Conservation (phyloP, 805 yeast species). For the Komagataella mondaviorum region DNA sequence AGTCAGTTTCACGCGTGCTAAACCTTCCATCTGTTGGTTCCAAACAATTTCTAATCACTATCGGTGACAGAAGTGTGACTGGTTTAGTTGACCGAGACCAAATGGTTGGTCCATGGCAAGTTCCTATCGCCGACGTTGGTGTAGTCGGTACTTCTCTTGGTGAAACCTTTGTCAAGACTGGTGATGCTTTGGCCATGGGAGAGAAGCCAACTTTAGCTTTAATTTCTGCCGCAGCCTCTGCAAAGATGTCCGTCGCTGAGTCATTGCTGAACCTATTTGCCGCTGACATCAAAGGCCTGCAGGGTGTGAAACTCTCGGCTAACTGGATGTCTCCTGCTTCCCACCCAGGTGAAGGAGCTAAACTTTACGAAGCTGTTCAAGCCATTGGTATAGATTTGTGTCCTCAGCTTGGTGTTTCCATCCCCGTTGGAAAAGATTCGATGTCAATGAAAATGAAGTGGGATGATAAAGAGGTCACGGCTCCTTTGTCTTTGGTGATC, state of each 20-base stretch:
- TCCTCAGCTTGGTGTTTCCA: slow-evolving; percentile 80
- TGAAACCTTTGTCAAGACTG: slow-evolving; percentile 54
- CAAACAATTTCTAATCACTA: slow-evolving; percentile 88
- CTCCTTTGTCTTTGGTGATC: slow-evolving; percentile 85
- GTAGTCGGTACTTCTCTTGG: slow-evolving; percentile 89
- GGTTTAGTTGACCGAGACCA: slow-evolving; percentile 96
- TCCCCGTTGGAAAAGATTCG: slow-evolving; percentile 98
- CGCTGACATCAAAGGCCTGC: slow-evolving; percentile 69
- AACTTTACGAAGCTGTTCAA: slow-evolving; percentile 90
- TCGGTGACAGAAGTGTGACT: slow-evolving; percentile 96
- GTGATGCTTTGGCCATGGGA: slow-evolving; percentile 97
- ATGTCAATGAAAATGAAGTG: slow-evolving; percentile 99
- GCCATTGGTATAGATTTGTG: slow-evolving; percentile 92
- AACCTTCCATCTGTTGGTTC: slow-evolving; percentile 92
- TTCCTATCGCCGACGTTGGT: slow-evolving; percentile 97
- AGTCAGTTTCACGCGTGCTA: slow-evolving; percentile 71
- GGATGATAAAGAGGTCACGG: slow-evolving; percentile 83
- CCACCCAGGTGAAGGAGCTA: slow-evolving; percentile 90
- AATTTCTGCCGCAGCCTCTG: slow-evolving; percentile 80
- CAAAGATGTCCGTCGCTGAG: slow-evolving; percentile 93
- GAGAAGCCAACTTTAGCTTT: slow-evolving; percentile 88
- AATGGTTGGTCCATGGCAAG: slow-evolving; percentile 99
- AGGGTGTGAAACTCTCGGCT: slow-evolving; percentile 77
- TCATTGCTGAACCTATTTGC: slow-evolving; percentile 80
- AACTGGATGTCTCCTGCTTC: slow-evolving; percentile 99